Evolutionary conservation across 306 rosid genomes (phyloP).

Genomic region (Elaeagnus macrophylla): DNA sequence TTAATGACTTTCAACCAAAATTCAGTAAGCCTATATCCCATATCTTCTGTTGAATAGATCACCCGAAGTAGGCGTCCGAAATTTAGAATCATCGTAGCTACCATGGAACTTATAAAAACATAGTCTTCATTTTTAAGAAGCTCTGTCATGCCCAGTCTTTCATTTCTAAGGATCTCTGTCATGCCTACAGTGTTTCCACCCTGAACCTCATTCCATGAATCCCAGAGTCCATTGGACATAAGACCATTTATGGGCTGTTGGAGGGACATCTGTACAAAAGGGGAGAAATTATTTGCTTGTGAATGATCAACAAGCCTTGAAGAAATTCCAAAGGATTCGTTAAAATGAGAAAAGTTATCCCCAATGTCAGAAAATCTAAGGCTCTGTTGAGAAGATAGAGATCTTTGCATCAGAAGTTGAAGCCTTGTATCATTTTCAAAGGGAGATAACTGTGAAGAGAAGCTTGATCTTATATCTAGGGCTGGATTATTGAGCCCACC

Average conservation of each 20-base stretch:
- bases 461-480: conserved; percentile 56
- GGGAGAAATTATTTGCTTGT: conserved; percentile 49
- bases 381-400: conserved; percentile 60
- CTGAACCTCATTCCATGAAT: conserved; percentile 71
- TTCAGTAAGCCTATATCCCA: conserved; percentile 50
- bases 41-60: conserved; percentile 69
- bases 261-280: conserved; percentile 60
- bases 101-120: conserved; percentile 51
- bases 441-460: conserved; percentile 40
- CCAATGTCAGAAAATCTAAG: conserved; percentile 49
- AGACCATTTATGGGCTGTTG: conserved; percentile 63
- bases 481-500: conserved; percentile 47
- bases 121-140: too few relatives aligned
- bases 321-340: conserved; percentile 65
- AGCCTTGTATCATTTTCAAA: conserved; percentile 70
- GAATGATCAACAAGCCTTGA: conserved; percentile 67
- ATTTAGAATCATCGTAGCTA: conserved; percentile 74
- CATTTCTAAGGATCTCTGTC: conserved; percentile 72
- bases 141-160: too few relatives aligned
- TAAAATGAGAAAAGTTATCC: conserved; percentile 48
- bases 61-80: conserved; percentile 65
- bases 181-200: conserved; percentile 44
- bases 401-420: conserved; percentile 76
- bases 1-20: conserved; percentile 23
- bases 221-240: conserved; percentile 71